Conservation (phyloP, 2,329 filamentous ascomycete genomes). For the Parastagonospora nodorum region DNA sequence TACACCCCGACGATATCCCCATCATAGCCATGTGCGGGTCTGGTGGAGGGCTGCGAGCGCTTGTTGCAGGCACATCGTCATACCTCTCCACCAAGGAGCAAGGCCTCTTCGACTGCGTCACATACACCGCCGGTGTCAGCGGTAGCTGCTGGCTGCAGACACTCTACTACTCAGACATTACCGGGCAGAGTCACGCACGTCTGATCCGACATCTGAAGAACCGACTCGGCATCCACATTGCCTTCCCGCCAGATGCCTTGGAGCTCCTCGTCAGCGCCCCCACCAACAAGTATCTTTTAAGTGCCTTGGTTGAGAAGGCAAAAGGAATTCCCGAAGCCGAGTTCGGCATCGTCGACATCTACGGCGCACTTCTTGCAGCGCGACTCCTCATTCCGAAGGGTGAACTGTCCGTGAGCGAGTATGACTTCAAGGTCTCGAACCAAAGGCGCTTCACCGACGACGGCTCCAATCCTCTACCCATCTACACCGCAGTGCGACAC, state of each 20-base stretch:
- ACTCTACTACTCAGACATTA: conserved; percentile 81
- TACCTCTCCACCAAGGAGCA: conserved; percentile 82
- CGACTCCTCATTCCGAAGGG: conserved; percentile 85
- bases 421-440: conserved; percentile 89
- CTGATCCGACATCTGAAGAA: conserved; percentile 86
- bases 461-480: conserved; percentile 84
- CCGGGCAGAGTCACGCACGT: conserved; percentile 67
- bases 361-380: conserved; percentile 83
- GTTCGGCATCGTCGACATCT: conserved; percentile 91
- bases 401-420: conserved; percentile 74
- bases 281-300: conserved; percentile 89
- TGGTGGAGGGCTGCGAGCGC: conserved; percentile 84
- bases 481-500: conserved; percentile 93
- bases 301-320: conserved; percentile 88
- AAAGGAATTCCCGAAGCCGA: conserved; percentile 79
- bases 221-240: conserved; percentile 84
- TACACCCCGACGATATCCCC: conserved; percentile 93
- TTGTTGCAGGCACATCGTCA: conserved; percentile 89
- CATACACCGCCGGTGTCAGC: conserved; percentile 93
- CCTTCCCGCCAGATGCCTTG: conserved; percentile 85
- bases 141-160: conserved; percentile 95
- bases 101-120: conserved; percentile 90
- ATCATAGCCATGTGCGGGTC: conserved; percentile 94
- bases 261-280: conserved; percentile 82
- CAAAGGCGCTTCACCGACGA: conserved; percentile 76